Evolutionary conservation across 495 filamentous ascomycete species (phyloP), one percentile per base, ranked within the genome.

Genomic region (Wilcoxina mikolae): DNA sequence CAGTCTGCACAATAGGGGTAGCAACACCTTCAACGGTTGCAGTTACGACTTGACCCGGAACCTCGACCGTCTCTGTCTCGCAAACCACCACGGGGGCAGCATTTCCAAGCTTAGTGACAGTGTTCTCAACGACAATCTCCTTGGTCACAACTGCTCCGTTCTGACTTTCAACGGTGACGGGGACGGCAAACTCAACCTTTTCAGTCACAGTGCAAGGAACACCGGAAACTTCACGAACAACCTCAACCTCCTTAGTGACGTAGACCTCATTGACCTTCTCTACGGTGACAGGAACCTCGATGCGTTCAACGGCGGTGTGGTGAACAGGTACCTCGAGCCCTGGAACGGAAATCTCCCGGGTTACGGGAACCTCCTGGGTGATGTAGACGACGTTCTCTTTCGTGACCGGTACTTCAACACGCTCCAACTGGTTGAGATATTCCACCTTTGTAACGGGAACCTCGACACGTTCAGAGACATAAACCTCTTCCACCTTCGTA

Each of bases 401-500:
- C 12, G 47, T 28, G 15, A 27, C 47, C 2, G 4, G 22, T 3
- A 29, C 23, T 12, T 27, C 22, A 12, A 28, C 20, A 12, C 23
- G 22, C 11, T 46, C 43, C 9, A 38, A 7, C 31, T 38, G 7
- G 31, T 7, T 38, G 31, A n/a, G 9, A 28, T 59, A 27, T 26
- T 57, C 55, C 12, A 39, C 47, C 17, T 61, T n/a, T 17, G 59
- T 61, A 18, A 61, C 48, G n/a, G 58, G 58, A 7, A 52, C 51
- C 41, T 33, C 51, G n/a, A 59, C 48, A 38, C 53, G 47, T 10
- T 44, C 49, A 33, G 46, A 44, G 23, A 60, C 43, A 26, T 51
- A 7, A 52, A 29, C 49, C 38, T 56, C 41, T 18, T 51, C 20
- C 7, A 57, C 38, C 11, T 60, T 54, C 25, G 61, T 60, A 53